Evolutionary conservation across 129 eudicot species (phyloP).

Genomic region (Saposhnikovia divaricata): DNA sequence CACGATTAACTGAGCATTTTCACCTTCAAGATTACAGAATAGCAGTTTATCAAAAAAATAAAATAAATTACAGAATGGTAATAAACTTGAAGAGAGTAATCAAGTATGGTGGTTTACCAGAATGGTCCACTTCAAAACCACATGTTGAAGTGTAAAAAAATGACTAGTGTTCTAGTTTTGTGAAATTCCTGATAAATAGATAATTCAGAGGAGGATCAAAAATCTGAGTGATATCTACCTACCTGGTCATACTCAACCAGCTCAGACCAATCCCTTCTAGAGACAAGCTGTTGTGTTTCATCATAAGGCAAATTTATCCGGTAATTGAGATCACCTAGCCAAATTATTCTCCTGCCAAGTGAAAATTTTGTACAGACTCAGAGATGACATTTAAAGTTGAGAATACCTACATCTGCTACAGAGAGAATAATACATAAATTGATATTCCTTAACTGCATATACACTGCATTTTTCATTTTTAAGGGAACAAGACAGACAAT

Average conservation of each 20-base stretch:
- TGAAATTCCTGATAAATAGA: background rate
- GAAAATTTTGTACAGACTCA: background rate
- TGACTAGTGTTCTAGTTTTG: background rate
- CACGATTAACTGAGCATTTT: background rate
- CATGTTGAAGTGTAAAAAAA: background rate
- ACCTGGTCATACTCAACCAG: conserved; percentile 83
- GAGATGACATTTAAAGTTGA: background rate
- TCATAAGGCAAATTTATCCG: conserved; percentile 80
- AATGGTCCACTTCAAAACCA: background rate
- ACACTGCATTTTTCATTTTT: background rate
- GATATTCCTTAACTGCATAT: background rate
- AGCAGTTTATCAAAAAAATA: background rate
- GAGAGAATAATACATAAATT: background rate
- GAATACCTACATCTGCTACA: conserved; percentile 4
- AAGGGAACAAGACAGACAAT: background rate
- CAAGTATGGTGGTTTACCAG: background rate
- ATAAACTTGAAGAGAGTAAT: background rate
- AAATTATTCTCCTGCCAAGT: conserved; percentile 64
- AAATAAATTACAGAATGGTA: background rate
- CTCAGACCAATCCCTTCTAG: conserved; percentile 62
- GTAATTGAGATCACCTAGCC: conserved; percentile 96
- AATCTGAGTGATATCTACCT: conserved; percentile 13
- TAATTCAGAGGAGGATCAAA: background rate
- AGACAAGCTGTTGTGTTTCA: conserved; percentile 53
- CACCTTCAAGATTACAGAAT: background rate